Evolutionary conservation across 2,329 filamentous ascomycete species (phyloP), one percentile per base, ranked within the genome.

Genomic region (Fusarium nurragi): DNA sequence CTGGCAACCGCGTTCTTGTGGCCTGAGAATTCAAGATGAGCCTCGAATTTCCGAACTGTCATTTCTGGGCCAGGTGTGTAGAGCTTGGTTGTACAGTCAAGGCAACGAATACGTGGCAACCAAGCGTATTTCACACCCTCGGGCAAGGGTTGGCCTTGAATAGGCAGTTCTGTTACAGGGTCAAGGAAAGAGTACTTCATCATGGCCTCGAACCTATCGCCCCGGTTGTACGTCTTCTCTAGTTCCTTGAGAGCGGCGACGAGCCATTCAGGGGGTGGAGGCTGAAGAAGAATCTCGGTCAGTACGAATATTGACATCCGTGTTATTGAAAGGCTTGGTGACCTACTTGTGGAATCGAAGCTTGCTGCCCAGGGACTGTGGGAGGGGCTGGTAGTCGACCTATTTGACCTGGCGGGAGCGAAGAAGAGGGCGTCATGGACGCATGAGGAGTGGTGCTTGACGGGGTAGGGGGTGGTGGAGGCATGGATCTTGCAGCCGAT

Each of bases 121-220:
- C 90, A 98, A 78, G 91, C 91, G 69, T 90, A 92, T 71, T 90
- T 91, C 61, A 92, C 81, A 62, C 90, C 86, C 60, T 84, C 81
- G 51, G 85, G 89, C 10, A 84, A 79, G 16, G 83, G 80, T 40
- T 84, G 81, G 34, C 81, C 83, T 32, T 88, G 81, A 47, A 91
- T 83, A 21, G 88, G 86, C 19, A 85, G 79, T 60, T 90, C 87
- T 4, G 91, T 94, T 45, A 86, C 82, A 12, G 85, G 86, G 75
- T 97, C 90, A 63, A 97, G 86, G 57, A 91, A 89, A 22, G 88
- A 92, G 77, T 96, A 94, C 60, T 93, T 92, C 95, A 99, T 99
- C 21, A 90, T 86, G 51, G 89, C 90, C 77, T 97, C 93, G 75
- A 98, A 98, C 26, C 86, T 85, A 76, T 97, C 93, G 37, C 77